Evolutionary conservation across 495 filamentous ascomycete genomes (phyloP).

Genomic region (Margaritispora aquatica): DNA sequence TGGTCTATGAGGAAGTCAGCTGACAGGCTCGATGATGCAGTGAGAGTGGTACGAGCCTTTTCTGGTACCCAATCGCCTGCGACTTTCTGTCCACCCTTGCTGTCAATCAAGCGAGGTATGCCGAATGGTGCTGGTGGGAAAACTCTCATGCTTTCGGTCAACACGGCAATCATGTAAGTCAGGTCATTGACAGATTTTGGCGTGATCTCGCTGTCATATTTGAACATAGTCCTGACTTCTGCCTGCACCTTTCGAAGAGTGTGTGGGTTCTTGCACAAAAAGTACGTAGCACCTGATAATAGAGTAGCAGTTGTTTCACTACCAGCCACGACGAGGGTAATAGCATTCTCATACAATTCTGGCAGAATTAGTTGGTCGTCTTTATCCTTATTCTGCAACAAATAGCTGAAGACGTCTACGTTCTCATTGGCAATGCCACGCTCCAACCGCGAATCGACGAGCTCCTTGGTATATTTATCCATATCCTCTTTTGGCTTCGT

Average conservation of each 20-base stretch:
- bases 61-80: constrained; percentile 9
- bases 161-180: constrained; percentile 46
- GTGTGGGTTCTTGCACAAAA: constrained; percentile 40
- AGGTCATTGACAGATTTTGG: constrained; percentile 36
- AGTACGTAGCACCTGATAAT: constrained; percentile 44
- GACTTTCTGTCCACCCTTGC: not conserved
- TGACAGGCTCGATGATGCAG: not conserved
- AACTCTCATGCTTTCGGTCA: constrained; percentile 66
- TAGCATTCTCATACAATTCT: constrained; percentile 5
- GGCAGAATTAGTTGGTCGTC: constrained; percentile 3
- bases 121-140: constrained; percentile 5
- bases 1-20: not conserved
- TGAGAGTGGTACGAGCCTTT: not conserved
- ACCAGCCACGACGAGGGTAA: constrained; percentile 41
- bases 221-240: constrained; percentile 48
- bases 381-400: constrained; percentile 1
- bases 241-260: constrained; percentile 35
- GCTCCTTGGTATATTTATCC: constrained; percentile 6
- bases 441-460: not conserved
- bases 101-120: not conserved
- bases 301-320: constrained; percentile 57
- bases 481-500: constrained; percentile 7
- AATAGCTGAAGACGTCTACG: constrained; percentile 8
- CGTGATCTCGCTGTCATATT: constrained; percentile 45
- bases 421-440: not conserved